Evolutionary conservation across 768 basidiomycete species (phyloP).

Genomic region (Atractiella rhizophila): DNA sequence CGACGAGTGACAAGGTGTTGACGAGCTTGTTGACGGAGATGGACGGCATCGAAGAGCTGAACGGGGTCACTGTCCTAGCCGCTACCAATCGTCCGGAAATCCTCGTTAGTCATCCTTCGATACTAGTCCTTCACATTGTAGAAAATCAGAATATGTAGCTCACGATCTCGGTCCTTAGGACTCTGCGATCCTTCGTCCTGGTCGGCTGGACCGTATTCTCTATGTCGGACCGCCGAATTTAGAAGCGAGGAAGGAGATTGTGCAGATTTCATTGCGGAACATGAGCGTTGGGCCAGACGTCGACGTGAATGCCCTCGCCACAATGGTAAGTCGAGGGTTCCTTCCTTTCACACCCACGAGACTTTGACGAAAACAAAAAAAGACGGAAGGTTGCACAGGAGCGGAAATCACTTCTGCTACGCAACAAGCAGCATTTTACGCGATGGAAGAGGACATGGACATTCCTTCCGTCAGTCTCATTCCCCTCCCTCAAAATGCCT

Average conservation of each 20-base stretch:
- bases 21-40: conserved; percentile 89
- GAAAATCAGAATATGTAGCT: background rate
- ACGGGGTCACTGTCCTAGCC: conserved; percentile 82
- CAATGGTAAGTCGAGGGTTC: conserved; percentile 8
- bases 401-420: conserved; percentile 78
- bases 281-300: conserved; percentile 60
- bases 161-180: conserved; percentile 32
- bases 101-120: conserved; percentile 32
- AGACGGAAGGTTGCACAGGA: conserved; percentile 91
- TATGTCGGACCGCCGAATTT: conserved; percentile 82
- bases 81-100: conserved; percentile 88
- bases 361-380: background rate
- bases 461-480: conserved; percentile 43
- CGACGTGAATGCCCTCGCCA: conserved; percentile 33
- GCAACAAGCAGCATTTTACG: conserved; percentile 78
- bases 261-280: conserved; percentile 43
- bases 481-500: too few species aligned
- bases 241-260: conserved; percentile 53
- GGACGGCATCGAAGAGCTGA: conserved; percentile 87
- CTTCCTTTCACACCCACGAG: background rate
- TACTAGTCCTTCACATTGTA: background rate
- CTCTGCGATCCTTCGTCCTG: conserved; percentile 78
- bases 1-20: conserved; percentile 60
- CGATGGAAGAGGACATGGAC: conserved; percentile 68
- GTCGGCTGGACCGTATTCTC: conserved; percentile 72